Conservation (phyloP, 1,139 yeast genomes). For the Entelexis sorbosivorans region DNA sequence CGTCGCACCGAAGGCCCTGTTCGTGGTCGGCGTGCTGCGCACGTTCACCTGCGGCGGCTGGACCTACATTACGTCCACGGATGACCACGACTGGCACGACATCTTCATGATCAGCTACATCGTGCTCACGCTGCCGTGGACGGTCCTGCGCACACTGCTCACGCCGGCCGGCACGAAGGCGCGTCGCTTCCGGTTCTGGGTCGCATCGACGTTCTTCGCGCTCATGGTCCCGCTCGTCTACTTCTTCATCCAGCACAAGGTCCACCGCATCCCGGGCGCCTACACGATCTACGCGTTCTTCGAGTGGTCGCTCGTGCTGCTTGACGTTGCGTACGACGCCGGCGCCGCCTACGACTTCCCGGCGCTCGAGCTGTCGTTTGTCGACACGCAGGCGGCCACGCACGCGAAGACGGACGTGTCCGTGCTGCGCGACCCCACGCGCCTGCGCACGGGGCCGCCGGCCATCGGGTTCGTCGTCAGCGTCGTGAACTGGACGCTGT, state of each 20-base stretch:
- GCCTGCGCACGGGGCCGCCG: conserved; percentile 17
- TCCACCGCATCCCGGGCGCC: conserved; percentile 81
- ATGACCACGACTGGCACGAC: conserved; percentile 93
- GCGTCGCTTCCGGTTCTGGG: conserved; percentile 43
- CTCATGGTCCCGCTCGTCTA: conserved; percentile 71
- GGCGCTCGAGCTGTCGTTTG: conserved; percentile 42
- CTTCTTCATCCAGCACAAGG: conserved; percentile 88
- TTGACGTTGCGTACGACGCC: conserved; percentile 77
- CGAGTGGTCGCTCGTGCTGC: conserved; percentile 79
- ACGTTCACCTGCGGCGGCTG: conserved; percentile 97
- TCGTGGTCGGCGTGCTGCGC: conserved; percentile 58
- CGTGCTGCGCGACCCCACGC: conserved; percentile 17
- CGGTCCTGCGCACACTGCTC: conserved; percentile 47
- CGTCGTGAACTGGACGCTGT: conserved; percentile 40
- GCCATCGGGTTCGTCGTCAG: conserved; percentile 29
- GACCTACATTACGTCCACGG: conserved; percentile 95
- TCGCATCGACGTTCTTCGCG: conserved; percentile 53
- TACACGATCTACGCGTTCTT: conserved; percentile 88
- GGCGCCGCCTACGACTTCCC: conserved; percentile 63
- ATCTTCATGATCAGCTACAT: conserved; percentile 88
- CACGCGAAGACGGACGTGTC: conserved; percentile 11
- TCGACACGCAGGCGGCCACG: conserved; percentile 29
- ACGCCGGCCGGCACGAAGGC: conserved; percentile 42
- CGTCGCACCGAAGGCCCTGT: conserved; percentile 35
- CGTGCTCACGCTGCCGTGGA: conserved; percentile 87